Conservation (phyloP, 306 rosid genomes). For the Crataegus laevigata region DNA sequence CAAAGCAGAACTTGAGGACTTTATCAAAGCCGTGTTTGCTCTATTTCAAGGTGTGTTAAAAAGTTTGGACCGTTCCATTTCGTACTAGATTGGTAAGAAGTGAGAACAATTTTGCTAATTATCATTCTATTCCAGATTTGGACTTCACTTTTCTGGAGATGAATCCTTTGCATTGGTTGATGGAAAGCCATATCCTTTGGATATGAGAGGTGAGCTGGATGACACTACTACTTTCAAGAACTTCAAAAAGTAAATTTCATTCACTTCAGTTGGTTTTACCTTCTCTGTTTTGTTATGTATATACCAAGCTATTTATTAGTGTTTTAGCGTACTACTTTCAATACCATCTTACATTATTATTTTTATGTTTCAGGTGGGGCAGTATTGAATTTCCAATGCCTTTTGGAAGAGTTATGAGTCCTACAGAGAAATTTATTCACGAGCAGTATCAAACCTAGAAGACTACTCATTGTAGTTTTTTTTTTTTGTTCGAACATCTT, state of each 20-base stretch:
- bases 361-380: slow-evolving; percentile 68
- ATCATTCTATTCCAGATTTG: slow-evolving; percentile 46
- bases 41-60: slow-evolving; percentile 70
- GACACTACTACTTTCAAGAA: slow-evolving; percentile 96
- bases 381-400: slow-evolving; percentile 80
- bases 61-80: neutral
- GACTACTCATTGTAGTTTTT: no score
- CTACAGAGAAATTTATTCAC: no score
- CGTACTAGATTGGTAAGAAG: neutral
- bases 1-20: slow-evolving; percentile 74
- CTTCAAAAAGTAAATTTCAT: slow-evolving; percentile 68
- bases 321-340: slow-evolving; percentile 4
- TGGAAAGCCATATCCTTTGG: slow-evolving; percentile 97
- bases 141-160: slow-evolving; percentile 97
- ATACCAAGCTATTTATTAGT: slow-evolving; percentile 1
- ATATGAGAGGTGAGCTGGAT: slow-evolving; percentile 97
- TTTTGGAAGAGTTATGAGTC: slow-evolving; percentile 95
- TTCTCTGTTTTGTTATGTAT: slow-evolving; percentile 5
- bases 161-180: slow-evolving; percentile 87
- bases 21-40: slow-evolving; percentile 57
- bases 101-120: neutral
- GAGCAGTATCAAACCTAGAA: no score
- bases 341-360: slow-evolving; percentile 7
- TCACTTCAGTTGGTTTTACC: slow-evolving; percentile 8
- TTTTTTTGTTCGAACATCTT: no score